Percentiles rank a stretch among this genome's conserved stretches.
These are phyloP conservation scores for Cercospora beticola DNA, from an alignment of 2,329 filamentous ascomycete genomes.

Conservation along the genomic window DNA sequence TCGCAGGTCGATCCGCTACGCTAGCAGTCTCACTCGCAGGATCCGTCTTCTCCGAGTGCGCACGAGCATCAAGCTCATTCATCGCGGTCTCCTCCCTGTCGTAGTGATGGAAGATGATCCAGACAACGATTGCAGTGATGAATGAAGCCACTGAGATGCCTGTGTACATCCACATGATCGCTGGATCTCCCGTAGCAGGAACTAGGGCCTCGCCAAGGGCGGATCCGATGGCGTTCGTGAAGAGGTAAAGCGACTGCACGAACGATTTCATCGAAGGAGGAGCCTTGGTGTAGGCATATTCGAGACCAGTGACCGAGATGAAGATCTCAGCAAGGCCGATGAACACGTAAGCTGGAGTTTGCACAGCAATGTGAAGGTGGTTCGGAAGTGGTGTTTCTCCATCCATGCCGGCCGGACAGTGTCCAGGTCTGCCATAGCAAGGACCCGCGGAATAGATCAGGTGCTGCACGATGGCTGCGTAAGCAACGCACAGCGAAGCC, in stretches of 20 bases:
- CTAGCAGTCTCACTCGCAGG: conserved; percentile 19
- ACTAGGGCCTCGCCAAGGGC: conserved; percentile 62
- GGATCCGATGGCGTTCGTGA: conserved; percentile 60
- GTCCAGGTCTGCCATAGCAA: conserved; percentile 50
- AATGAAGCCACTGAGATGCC: conserved; percentile 30
- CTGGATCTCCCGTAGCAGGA: conserved; percentile 61
- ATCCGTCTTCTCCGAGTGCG: conserved; percentile 19
- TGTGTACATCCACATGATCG: conserved; percentile 61
- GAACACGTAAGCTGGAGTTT: conserved; percentile 48
- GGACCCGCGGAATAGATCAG: conserved; percentile 55
- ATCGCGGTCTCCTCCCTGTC: conserved; percentile 52
- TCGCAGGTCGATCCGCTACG: conserved; percentile 12
- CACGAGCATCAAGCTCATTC: conserved; percentile 48
- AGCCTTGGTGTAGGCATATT: conserved; percentile 50
- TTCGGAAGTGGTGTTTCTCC: conserved; percentile 41
- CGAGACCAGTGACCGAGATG: conserved; percentile 49
- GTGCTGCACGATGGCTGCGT: conserved; percentile 58
- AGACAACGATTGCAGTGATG: conserved; percentile 32
- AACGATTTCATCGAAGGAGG: conserved; percentile 51
- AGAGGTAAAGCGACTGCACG: conserved; percentile 57
- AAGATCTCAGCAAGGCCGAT: conserved; percentile 49
- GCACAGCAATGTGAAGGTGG: conserved; percentile 47
- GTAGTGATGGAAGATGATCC: conserved; percentile 40
- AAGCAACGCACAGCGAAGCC: conserved; percentile 54
- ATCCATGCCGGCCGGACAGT: conserved; percentile 39